These are phyloP conservation scores for Lasiodiplodia theobromae DNA, from an alignment of 2,329 filamentous ascomycete genomes.

Conservation along the genomic window DNA sequence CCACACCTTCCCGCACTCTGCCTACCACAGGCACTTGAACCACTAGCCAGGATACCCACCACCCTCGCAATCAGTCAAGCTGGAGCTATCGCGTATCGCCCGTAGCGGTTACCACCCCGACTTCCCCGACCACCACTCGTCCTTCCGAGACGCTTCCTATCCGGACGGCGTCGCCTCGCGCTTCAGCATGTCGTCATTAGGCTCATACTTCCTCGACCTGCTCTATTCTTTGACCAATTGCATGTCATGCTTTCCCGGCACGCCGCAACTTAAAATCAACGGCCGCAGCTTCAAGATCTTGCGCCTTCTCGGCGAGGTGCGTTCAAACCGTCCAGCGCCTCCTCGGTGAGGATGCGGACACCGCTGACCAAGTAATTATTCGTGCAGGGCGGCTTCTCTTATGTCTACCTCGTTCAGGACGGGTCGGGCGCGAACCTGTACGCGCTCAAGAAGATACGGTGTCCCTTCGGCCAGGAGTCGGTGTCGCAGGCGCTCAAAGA, in stretches of 20 bases:
- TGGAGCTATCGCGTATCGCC: constrained; percentile 29
- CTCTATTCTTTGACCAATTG: constrained; percentile 93
- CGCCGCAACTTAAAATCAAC: constrained; percentile 94
- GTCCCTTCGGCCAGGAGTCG: constrained; percentile 95
- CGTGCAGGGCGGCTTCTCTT: constrained; percentile 90
- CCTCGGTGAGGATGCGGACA: background rate
- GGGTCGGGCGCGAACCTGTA: constrained; percentile 82
- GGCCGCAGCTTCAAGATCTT: constrained; percentile 94
- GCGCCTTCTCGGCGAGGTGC: constrained; percentile 87
- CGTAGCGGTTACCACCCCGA: constrained; percentile 31
- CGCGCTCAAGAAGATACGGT: constrained; percentile 98
- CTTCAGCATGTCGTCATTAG: constrained; percentile 36
- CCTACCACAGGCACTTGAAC: background rate
- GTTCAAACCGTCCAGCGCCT: constrained; percentile 32
- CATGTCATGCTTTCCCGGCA: constrained; percentile 94
- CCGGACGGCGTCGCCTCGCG: constrained; percentile 18
- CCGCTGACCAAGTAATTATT: constrained; percentile 16
- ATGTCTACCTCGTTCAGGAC: constrained; percentile 98
- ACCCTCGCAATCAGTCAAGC: background rate
- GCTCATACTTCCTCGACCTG: constrained; percentile 78
- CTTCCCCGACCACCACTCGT: constrained; percentile 22
- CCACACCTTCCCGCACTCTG: background rate
- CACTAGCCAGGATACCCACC: background rate
- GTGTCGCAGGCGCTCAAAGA: constrained; percentile 95
- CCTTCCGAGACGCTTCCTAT: constrained; percentile 25